Base-by-base conservation (phyloP, 768 basidiomycete species). In the Pholiota microspora region DNA sequence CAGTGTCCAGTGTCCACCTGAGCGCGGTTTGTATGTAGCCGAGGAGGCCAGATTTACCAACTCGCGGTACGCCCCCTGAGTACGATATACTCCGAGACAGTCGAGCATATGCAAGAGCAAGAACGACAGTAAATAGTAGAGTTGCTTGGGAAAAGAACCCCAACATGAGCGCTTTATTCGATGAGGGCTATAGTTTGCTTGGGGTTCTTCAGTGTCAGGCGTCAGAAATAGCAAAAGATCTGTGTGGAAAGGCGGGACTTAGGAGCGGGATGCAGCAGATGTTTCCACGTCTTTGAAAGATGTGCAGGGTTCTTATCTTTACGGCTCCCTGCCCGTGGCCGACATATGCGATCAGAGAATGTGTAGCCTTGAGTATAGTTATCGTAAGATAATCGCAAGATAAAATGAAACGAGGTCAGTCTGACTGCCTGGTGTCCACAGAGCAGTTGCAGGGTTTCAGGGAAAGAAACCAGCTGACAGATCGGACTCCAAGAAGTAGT, bases 21-120 rank as follows among this genome's bases (percentile, higher is more conserved):
- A 71, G n/a, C 29, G 73, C 72, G n/a, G 71, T 69, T 25, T 54
- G 49, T 15, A 75, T 59, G 55, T 71, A 73, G 32, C 72, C 71
- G 44, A 69, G 52, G 42, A 71, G 64, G 8, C 72, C 72, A 55
- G 69, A 52, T 40, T 61, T 60, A 7, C 73, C 71, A 32, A 72
- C 54, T 12, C 71, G 69, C 48, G 71, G 68, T 44, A 71, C 64
- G 42, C 64, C 64, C 12, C 69, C 67, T 23, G 68, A 54, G 44
- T 71, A 69, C 31, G 66, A 64, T 31, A 68, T 68, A 9, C 59
- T 64, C 38, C 55, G 60, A 32, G 54, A 51, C 47, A 73, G 61
- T 8, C 69, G 68, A 48, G 61, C 51, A 50, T 69, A 71, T 25
- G 57, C 49, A 23, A 64, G 45, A 10, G 36, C 50, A 2, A 69